Percentiles rank a stretch among this genome's conserved stretches.
Conservation (phyloP, 2,329 filamentous ascomycete genomes). For the Colletotrichum sublineola region DNA sequence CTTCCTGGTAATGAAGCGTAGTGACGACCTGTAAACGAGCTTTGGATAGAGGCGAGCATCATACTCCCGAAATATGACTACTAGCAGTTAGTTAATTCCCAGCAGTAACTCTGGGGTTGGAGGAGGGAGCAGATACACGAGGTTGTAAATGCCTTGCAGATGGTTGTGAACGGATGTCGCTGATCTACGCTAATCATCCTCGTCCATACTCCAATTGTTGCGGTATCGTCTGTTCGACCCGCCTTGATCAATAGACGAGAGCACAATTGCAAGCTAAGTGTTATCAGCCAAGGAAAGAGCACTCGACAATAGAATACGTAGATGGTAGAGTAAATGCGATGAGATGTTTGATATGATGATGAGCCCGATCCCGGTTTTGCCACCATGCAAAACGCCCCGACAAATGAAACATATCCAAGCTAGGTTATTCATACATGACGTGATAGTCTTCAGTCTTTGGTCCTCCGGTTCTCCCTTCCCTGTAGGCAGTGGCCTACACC, state of each 20-base stretch:
- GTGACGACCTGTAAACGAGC: not conserved
- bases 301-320: not conserved
- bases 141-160: not conserved
- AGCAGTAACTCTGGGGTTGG: not conserved
- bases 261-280: not conserved
- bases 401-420: constrained; percentile 36
- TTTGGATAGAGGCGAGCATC: not conserved
- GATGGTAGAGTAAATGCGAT: not conserved
- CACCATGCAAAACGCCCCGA: constrained; percentile 40
- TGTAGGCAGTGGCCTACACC: not conserved
- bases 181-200: not conserved
- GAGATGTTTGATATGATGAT: constrained; percentile 1
- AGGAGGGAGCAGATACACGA: too few species aligned
- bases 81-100: not conserved
- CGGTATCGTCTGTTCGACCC: not conserved
- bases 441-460: constrained; percentile 23
- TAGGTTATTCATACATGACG: constrained; percentile 39
- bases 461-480: not conserved
- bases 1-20: not conserved
- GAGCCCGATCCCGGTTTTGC: constrained; percentile 27
- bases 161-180: not conserved
- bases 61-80: not conserved
- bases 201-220: not conserved
- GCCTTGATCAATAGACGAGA: too few species aligned
- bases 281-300: not conserved